A percentile compares a stretch with the other conserved stretches of the same genome.
Conservation (phyloP, 768 basidiomycete species). For the Phanerochaete carnosa region DNA sequence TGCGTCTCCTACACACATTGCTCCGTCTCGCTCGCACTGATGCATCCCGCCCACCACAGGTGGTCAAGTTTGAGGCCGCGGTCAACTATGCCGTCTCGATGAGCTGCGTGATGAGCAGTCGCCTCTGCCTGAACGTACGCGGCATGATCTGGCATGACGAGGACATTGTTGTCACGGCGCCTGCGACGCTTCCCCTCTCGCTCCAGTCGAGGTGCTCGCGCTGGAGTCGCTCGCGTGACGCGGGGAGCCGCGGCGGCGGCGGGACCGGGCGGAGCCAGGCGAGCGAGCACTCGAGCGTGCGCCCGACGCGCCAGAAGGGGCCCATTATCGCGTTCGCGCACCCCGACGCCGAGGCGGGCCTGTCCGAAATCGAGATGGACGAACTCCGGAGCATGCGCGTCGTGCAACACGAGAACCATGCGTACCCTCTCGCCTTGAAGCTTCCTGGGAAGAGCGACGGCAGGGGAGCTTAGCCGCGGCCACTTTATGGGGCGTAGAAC, state of each 20-base stretch:
- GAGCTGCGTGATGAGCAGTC: slow-evolving; percentile 55
- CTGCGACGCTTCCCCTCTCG: background rate
- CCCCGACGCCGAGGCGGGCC: background rate
- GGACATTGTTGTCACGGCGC: background rate
- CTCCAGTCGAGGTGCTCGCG: background rate
- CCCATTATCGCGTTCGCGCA: background rate
- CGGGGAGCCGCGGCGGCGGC: background rate
- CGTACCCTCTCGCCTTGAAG: background rate
- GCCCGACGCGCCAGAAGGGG: background rate
- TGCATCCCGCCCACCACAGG: background rate
- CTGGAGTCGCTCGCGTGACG: background rate
- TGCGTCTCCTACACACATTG: slow-evolving; percentile 4
- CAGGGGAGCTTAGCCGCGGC: background rate
- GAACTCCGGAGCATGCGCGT: background rate
- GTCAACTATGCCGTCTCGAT: slow-evolving; percentile 57
- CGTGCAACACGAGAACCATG: background rate
- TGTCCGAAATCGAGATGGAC: slow-evolving; percentile 4
- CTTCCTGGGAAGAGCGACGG: background rate
- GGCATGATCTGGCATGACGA: slow-evolving; percentile 19
- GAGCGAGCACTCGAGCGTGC: background rate
- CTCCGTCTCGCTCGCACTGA: background rate
- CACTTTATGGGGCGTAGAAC: background rate
- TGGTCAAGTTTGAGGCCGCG: slow-evolving; percentile 41
- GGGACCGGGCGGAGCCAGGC: background rate
- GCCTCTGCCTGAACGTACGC: slow-evolving; percentile 55